Conservation (phyloP, 2,329 filamentous ascomycete species). For the Coniochaeta ligniaria region DNA sequence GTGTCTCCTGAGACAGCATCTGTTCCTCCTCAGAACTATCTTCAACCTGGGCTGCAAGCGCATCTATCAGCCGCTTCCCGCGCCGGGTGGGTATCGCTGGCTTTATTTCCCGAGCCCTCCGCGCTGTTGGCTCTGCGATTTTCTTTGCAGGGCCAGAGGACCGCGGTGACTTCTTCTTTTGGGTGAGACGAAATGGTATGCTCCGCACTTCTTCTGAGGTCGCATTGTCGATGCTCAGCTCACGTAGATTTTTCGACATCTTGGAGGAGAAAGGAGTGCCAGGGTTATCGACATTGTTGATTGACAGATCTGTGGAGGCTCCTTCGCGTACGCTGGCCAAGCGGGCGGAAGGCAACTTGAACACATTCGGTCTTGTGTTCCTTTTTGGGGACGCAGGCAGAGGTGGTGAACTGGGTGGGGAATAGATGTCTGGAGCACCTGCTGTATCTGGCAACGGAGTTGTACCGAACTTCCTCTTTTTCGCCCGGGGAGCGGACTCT, state of each 20-base stretch:
- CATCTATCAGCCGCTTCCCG: conserved; percentile 32
- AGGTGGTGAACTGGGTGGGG: conserved; percentile 17
- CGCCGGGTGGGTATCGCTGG: conserved; percentile 6
- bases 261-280: conserved; percentile 13
- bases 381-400: background rate
- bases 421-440: conserved; percentile 11
- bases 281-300: conserved; percentile 10
- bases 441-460: conserved; percentile 10
- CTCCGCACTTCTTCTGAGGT: background rate
- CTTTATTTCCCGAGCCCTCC: background rate
- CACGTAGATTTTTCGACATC: conserved; percentile 13
- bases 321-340: background rate
- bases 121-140: conserved; percentile 4
- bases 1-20: conserved; percentile 8
- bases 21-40: conserved; percentile 21
- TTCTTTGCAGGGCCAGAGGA: background rate
- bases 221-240: conserved; percentile 10
- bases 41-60: conserved; percentile 30
- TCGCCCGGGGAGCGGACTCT: conserved; percentile 9
- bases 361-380: conserved; percentile 7
- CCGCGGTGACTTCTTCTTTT: conserved; percentile 1
- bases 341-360: background rate
- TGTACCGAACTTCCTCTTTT: conserved; percentile 13
- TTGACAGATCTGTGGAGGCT: conserved; percentile 6
- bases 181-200: conserved; percentile 17